Percentiles rank a stretch among this genome's conserved stretches.
phyloP scores from a whole-genome alignment of 495 filamentous ascomycete genomes.

The Hypoxylon intermedium region DNA sequence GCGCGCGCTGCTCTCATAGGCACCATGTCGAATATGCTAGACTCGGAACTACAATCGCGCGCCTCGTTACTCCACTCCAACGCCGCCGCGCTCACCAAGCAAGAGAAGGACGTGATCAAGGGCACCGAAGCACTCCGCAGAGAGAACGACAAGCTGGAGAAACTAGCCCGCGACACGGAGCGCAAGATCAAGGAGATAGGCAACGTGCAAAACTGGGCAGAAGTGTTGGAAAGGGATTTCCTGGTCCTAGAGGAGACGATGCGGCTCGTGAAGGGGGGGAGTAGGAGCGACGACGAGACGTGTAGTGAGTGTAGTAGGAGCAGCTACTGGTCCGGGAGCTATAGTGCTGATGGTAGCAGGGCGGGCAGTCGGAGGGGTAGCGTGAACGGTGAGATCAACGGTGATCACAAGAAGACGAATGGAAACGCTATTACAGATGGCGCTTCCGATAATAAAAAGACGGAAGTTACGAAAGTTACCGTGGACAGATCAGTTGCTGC shows the following conservation, averaged over 20 bases:
- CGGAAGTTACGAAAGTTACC: slow-evolving; percentile 12
- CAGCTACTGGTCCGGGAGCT: slow-evolving; percentile 45
- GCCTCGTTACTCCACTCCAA: slow-evolving; percentile 80
- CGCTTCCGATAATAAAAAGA: not conserved
- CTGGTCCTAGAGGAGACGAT: slow-evolving; percentile 87
- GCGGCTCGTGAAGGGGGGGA: slow-evolving; percentile 61
- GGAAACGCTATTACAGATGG: not conserved
- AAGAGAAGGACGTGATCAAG: slow-evolving; percentile 72
- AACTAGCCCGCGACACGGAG: slow-evolving; percentile 70
- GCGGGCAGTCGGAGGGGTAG: slow-evolving; percentile 42
- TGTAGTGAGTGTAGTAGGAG: slow-evolving; percentile 42
- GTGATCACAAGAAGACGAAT: slow-evolving; percentile 15
- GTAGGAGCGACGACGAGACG: slow-evolving; percentile 30
- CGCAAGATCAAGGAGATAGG: slow-evolving; percentile 88
- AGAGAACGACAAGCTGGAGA: slow-evolving; percentile 74
- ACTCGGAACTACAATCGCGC: slow-evolving; percentile 73
- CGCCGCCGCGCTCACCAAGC: slow-evolving; percentile 68
- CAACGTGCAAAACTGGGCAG: slow-evolving; percentile 97
- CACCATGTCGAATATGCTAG: slow-evolving; percentile 77
- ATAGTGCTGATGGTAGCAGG: slow-evolving; percentile 42
- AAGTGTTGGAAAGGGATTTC: slow-evolving; percentile 92
- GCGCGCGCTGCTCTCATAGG: slow-evolving; percentile 78
- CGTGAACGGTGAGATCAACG: slow-evolving; percentile 26
- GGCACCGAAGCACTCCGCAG: slow-evolving; percentile 70
- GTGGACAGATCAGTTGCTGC: slow-evolving; percentile 30